A percentile compares a stretch with the other conserved stretches of the same genome.
phyloP scores from a whole-genome alignment of 73 alveolate genomes.

The Paramecium primaurelia region DNA sequence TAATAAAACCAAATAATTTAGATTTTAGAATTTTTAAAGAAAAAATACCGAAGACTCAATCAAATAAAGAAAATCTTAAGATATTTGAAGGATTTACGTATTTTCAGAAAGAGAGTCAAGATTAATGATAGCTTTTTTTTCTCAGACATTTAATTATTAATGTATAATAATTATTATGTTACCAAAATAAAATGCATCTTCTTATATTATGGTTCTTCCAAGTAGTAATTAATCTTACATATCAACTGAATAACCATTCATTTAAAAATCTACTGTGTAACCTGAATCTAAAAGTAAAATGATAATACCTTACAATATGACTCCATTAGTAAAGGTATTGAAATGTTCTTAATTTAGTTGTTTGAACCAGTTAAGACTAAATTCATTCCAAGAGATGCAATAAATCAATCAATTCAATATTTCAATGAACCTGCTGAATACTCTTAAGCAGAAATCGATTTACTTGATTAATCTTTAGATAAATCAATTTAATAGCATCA shows the following conservation, averaged over 20 bases:
- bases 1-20: not conserved
- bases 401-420: not conserved
- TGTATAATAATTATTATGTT: not conserved
- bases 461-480: not conserved
- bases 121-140: not conserved
- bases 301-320: conserved; percentile 21
- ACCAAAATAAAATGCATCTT: conserved; percentile 4
- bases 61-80: not conserved
- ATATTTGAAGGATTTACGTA: not conserved
- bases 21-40: not conserved
- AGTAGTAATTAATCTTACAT: not conserved
- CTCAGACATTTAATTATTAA: not conserved
- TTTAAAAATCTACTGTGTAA: not conserved
- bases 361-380: conserved; percentile 15
- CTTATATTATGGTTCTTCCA: not conserved
- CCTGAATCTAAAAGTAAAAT: not conserved
- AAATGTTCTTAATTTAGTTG: not conserved
- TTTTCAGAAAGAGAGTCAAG: not conserved
- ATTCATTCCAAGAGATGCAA: not conserved
- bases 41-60: not conserved
- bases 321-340: conserved; percentile 30
- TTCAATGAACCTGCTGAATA: conserved; percentile 37
- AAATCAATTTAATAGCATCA: not conserved
- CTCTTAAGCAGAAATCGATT: conserved; percentile 26
- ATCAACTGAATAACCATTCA: not conserved